These are phyloP conservation scores for Daldinia childiae DNA, from an alignment of 495 filamentous ascomycete genomes.

Conservation along the genomic window DNA sequence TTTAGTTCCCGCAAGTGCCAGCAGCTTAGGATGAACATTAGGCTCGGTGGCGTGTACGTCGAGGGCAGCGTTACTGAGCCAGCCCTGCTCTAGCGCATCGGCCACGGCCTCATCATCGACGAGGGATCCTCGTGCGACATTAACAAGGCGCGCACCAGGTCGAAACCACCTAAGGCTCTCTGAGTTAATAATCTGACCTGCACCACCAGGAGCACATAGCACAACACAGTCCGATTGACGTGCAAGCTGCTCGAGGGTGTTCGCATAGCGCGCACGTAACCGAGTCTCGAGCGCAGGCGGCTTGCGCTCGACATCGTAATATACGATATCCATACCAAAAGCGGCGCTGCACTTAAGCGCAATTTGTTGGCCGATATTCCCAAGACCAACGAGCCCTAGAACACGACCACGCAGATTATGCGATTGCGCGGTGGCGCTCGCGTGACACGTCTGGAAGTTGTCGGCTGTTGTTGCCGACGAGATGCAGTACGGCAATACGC, in stretches of 20 bases:
- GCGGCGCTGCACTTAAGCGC: constrained; percentile 63
- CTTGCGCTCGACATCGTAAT: constrained; percentile 73
- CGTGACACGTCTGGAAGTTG: constrained; percentile 66
- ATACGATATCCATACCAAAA: constrained; percentile 74
- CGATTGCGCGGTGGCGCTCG: constrained; percentile 61
- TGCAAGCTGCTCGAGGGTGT: constrained; percentile 62
- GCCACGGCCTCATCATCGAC: constrained; percentile 76
- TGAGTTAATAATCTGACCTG: constrained; percentile 63
- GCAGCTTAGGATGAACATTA: constrained; percentile 56
- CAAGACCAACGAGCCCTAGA: constrained; percentile 72
- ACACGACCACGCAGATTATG: constrained; percentile 65
- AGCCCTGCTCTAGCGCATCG: constrained; percentile 65
- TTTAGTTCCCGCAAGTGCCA: constrained; percentile 52
- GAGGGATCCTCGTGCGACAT: constrained; percentile 75
- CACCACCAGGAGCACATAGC: constrained; percentile 70
- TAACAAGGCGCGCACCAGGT: constrained; percentile 69
- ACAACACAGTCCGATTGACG: constrained; percentile 69
- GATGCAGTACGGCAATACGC: constrained; percentile 69
- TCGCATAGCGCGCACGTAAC: constrained; percentile 61
- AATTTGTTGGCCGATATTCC: constrained; percentile 73
- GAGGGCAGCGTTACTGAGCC: constrained; percentile 65
- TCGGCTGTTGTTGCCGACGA: constrained; percentile 47
- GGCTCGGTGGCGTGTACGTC: constrained; percentile 76
- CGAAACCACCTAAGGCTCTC: constrained; percentile 63
- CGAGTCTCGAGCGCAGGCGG: constrained; percentile 51